Conservation (phyloP, 208 protist species). For the Trypanosoma brucei region DNA sequence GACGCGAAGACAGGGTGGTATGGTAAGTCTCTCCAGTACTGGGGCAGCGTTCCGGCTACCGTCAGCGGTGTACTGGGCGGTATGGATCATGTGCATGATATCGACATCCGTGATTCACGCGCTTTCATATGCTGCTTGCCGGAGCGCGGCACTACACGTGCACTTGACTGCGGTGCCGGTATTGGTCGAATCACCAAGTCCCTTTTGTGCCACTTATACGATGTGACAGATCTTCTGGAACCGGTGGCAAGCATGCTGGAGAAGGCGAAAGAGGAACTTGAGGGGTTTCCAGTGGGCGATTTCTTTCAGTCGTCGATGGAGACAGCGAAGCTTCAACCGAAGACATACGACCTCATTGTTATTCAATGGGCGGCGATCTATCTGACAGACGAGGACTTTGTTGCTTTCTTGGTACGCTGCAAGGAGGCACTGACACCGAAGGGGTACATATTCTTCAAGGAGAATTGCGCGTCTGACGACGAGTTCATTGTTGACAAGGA, state of each 20-base stretch:
- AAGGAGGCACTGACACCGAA: constrained; percentile 58
- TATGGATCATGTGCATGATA: constrained; percentile 69
- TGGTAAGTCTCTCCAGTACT: constrained; percentile 86
- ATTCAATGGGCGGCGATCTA: constrained; percentile 93
- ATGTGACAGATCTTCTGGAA: constrained; percentile 78
- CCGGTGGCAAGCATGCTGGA: constrained; percentile 83
- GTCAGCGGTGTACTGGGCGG: constrained; percentile 90
- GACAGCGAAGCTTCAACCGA: constrained; percentile 38
- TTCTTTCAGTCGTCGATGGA: constrained; percentile 86
- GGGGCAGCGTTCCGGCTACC: constrained; percentile 76
- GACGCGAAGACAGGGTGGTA: constrained; percentile 79
- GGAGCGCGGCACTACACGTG: constrained; percentile 47
- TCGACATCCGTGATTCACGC: constrained; percentile 60
- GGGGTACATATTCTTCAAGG: constrained; percentile 92
- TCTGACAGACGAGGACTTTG: constrained; percentile 90
- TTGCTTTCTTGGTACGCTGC: constrained; percentile 77
- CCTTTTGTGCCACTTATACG: constrained; percentile 68
- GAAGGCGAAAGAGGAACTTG: constrained; percentile 76
- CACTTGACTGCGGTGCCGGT: constrained; percentile 88
- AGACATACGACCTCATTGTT: constrained; percentile 87
- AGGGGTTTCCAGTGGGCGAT: constrained; percentile 57
- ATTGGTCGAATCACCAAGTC: constrained; percentile 87
- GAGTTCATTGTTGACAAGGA: constrained; percentile 82
- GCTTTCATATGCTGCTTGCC: constrained; percentile 65
- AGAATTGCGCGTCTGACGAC: constrained; percentile 64